Percentiles rank a stretch among this genome's conserved stretches.
Conservation (phyloP, 2,329 filamentous ascomycete species). For the Boeremia exigua region DNA sequence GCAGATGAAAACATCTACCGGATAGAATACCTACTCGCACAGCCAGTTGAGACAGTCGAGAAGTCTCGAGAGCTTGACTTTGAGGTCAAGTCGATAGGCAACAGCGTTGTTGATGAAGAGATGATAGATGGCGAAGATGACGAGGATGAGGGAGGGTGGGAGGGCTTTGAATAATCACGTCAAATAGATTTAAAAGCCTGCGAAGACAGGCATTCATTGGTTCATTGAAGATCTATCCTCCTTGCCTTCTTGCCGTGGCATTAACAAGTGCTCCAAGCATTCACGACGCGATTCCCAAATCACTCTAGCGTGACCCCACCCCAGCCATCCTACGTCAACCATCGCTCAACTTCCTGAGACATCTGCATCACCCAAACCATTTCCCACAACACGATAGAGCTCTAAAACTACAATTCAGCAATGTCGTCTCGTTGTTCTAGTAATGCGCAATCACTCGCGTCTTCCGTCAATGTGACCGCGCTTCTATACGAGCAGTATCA, state of each 20-base stretch:
- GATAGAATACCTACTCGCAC: constrained; percentile 78
- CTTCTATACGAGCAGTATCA: constrained; percentile 34
- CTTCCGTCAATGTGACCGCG: constrained; percentile 29
- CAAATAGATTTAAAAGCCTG: background rate
- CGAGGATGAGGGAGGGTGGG: constrained; percentile 58
- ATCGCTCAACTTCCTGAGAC: background rate
- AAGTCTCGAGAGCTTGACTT: constrained; percentile 37
- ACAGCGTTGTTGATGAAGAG: constrained; percentile 46
- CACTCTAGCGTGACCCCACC: constrained; percentile 21
- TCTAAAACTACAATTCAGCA: background rate
- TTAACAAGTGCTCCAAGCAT: background rate
- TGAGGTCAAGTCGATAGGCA: constrained; percentile 38
- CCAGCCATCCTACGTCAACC: constrained; percentile 13
- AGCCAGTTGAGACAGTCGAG: constrained; percentile 50
- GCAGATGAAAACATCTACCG: constrained; percentile 90
- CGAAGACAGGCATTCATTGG: background rate
- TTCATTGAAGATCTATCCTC: background rate
- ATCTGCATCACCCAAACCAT: background rate
- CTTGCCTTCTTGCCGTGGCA: too few species aligned
- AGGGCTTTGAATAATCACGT: constrained; percentile 55
- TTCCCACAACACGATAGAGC: background rate
- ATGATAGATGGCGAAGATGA: constrained; percentile 34
- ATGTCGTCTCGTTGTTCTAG: constrained; percentile 25
- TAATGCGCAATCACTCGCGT: constrained; percentile 6
- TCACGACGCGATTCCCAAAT: constrained; percentile 2